Evolutionary conservation across 768 basidiomycete genomes (phyloP), one percentile per base, ranked within the genome.

Genomic region (Rhizopogon vinicolor): DNA sequence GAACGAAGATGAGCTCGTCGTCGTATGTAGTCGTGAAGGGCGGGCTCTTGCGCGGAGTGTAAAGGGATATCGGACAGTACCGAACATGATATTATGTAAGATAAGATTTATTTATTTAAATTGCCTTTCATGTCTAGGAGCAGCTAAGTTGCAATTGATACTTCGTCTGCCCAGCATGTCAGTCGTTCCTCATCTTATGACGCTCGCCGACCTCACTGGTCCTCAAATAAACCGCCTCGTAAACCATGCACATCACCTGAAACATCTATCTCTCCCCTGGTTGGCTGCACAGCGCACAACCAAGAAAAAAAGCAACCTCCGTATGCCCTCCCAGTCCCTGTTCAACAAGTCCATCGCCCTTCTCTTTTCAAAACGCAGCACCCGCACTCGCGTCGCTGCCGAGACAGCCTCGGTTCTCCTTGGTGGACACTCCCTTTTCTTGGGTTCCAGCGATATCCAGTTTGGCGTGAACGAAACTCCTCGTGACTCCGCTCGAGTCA

Each of bases 381-480:
- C 96, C 0, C 83, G 96, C 43, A 99, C 97, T 0, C 83, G 97
- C 12, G 71, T 98, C 7, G 81, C 93, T 2, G 87, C 89, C 7
- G 96, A 99, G 74, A 95, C 93, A 0, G 83, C 91, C 25, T 73
- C 89, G 0, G 65, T 77, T 1, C 71, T 93, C 12, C 81, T 99
- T 0, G 96, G 96, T 18, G 97, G 94, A 5, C 84, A 86, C 7
- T 86, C 96, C 0, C 79, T 98, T 62, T 99, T 98, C 70, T 77
- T 98, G 7, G 94, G 95, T 2, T 74, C 73, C 45, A 87, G 89
- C 2, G 97, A 98, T 66, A 95, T 98, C 52, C 97, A 99, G 63
- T 77, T 99, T 19, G 96, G 96, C 45, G 94, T 98, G 42, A 99
- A 97, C 70, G 97, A 99, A 79, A 83, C 77, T 29, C 68, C 84